These are phyloP conservation scores for Wickerhamomyces sydowiorum DNA, from an alignment of 805 yeast genomes.

Conservation along the genomic window DNA sequence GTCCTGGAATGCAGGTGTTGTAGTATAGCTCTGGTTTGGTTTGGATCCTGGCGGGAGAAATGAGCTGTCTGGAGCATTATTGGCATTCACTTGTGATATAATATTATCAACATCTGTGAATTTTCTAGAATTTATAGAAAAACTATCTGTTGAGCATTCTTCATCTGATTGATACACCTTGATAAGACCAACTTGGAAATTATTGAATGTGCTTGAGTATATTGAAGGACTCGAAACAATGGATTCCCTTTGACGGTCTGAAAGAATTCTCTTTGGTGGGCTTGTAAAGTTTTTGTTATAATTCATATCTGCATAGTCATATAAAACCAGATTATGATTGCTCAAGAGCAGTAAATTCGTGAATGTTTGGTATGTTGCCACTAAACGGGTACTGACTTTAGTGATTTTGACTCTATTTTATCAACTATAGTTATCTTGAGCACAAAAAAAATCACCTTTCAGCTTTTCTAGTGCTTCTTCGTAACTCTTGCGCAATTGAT, in stretches of 20 bases:
- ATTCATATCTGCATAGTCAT: neutral
- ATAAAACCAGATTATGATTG: too few species aligned
- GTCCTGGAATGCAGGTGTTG: neutral
- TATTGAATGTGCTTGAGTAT: conserved; percentile 5
- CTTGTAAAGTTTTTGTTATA: neutral
- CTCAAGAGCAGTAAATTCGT: too few species aligned
- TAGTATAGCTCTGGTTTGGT: neutral
- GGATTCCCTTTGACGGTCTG: neutral
- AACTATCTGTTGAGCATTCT: conserved; percentile 14
- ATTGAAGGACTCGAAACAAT: conserved; percentile 6
- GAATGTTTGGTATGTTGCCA: too few species aligned
- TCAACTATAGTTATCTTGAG: too few species aligned
- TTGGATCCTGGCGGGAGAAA: neutral
- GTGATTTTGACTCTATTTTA: too few species aligned
- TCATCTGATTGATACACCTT: conserved; percentile 15
- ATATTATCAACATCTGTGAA: neutral
- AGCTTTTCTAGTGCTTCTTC: too few species aligned
- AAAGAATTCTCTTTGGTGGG: neutral
- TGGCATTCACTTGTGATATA: neutral
- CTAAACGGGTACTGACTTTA: too few species aligned
- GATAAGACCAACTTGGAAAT: conserved; percentile 14
- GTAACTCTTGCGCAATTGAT: too few species aligned
- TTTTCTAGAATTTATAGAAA: conserved; percentile 5
- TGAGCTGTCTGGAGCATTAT: neutral
- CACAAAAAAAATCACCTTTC: too few species aligned